A percentile compares a stretch with the other conserved stretches of the same genome.
Evolutionary conservation across 2,329 filamentous ascomycete genomes (phyloP).

Genomic region (Whalleya microplaca): DNA sequence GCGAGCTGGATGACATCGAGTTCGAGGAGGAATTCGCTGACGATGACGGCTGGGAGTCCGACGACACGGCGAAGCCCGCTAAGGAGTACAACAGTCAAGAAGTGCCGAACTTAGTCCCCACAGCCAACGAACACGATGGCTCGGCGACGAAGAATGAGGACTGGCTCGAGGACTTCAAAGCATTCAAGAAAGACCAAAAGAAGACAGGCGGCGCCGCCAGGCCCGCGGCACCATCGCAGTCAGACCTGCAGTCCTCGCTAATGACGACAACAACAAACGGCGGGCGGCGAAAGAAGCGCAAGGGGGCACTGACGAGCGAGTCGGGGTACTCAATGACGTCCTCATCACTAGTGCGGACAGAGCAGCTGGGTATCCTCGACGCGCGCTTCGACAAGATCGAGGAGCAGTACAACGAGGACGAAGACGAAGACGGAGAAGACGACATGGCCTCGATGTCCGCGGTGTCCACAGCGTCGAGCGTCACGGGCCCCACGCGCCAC

Average conservation of each 20-base stretch:
- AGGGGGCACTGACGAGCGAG: conserved; percentile 86
- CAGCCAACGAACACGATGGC: conserved; percentile 34
- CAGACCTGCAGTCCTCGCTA: conserved; percentile 70
- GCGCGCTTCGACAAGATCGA: conserved; percentile 91
- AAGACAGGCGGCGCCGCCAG: conserved; percentile 49
- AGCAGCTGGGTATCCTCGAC: conserved; percentile 83
- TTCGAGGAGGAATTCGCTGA: conserved; percentile 71
- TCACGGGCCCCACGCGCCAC: conserved; percentile 67
- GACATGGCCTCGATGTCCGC: conserved; percentile 62
- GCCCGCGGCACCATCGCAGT: conserved; percentile 54
- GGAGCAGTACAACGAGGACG: conserved; percentile 63
- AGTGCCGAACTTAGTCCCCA: conserved; percentile 51
- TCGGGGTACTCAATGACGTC: conserved; percentile 92
- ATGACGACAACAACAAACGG: conserved; percentile 79
- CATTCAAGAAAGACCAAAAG: conserved; percentile 85
- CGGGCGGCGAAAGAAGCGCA: conserved; percentile 89
- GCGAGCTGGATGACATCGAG: conserved; percentile 77
- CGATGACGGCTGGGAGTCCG: conserved; percentile 88
- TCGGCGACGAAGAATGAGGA: conserved; percentile 68
- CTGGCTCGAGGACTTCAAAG: conserved; percentile 91
- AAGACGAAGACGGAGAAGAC: conserved; percentile 51
- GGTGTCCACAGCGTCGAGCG: conserved; percentile 66
- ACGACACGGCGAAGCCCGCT: conserved; percentile 81
- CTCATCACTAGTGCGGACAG: conserved; percentile 83
- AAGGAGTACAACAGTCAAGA: conserved; percentile 57